A percentile compares a stretch with the other conserved stretches of the same genome.
Conservation (phyloP, 2,329 filamentous ascomycete genomes). For the Aulographum hederae region DNA sequence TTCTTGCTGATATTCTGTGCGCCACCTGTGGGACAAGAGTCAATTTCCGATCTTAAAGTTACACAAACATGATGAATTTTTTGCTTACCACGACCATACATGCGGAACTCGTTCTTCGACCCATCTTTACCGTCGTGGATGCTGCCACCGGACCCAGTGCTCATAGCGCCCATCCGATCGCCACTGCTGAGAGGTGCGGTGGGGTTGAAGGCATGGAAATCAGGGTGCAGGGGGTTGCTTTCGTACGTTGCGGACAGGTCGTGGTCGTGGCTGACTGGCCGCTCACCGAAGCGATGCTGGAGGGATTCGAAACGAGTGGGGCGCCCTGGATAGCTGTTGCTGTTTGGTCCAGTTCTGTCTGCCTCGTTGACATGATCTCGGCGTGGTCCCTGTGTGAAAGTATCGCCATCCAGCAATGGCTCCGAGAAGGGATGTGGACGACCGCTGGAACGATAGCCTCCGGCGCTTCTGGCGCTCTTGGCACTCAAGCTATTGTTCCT, state of each 20-base stretch:
- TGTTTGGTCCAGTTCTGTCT: no score
- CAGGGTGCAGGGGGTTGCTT: neutral
- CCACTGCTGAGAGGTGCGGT: neutral
- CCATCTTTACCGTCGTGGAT: constrained; percentile 18
- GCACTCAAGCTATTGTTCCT: no score
- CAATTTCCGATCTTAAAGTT: no score
- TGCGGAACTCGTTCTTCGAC: constrained; percentile 28
- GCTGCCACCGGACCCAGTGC: neutral
- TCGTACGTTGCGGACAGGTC: neutral
- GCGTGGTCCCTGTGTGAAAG: neutral
- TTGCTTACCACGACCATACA: constrained; percentile 35
- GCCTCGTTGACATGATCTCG: no score
- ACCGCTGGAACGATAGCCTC: no score
- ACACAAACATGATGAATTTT: no score
- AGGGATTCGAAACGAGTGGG: neutral
- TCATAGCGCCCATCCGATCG: neutral
- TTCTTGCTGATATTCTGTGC: constrained; percentile 37
- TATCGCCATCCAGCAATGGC: neutral
- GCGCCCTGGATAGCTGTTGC: neutral
- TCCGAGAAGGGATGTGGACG: constrained; percentile 6
- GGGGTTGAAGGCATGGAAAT: neutral
- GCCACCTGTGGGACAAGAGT: no score
- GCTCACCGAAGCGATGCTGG: neutral
- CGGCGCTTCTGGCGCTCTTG: no score
- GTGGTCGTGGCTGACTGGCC: neutral